Evolutionary conservation across 2,329 filamentous ascomycete genomes (phyloP).

Genomic region (Rhexocercosporidium sp.): DNA sequence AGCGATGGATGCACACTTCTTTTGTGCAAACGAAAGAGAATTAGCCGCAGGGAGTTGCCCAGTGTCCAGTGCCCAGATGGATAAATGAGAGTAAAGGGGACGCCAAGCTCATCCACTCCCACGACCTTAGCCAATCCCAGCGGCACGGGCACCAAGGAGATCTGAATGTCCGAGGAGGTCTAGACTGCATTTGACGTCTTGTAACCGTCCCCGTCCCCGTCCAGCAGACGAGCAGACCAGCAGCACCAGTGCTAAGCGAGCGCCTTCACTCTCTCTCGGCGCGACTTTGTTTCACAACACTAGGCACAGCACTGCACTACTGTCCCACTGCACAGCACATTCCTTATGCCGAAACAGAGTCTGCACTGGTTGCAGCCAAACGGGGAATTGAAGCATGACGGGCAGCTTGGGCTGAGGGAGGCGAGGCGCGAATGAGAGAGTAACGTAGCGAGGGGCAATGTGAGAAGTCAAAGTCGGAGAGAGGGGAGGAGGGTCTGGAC

Average conservation of each 20-base stretch:
- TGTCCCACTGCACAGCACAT: not conserved
- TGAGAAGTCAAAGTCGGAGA: not conserved
- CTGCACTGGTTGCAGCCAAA: not conserved
- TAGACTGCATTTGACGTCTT: constrained; percentile 5
- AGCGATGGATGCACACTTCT: not conserved
- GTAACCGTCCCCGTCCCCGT: no score
- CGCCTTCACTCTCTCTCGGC: no score
- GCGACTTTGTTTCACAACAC: not conserved
- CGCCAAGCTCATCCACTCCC: not conserved
- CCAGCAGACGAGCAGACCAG: no score
- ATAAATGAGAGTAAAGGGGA: no score
- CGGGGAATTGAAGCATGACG: constrained; percentile 1
- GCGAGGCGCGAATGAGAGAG: constrained; percentile 2
- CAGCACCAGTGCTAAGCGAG: constrained; percentile 1
- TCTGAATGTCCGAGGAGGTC: constrained; percentile 3
- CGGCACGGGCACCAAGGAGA: not conserved
- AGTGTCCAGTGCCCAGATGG: no score
- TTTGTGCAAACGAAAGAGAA: not conserved
- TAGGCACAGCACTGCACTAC: no score
- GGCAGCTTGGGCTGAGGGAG: not conserved
- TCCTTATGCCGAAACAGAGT: not conserved
- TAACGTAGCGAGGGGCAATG: not conserved
- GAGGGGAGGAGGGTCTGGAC: no score
- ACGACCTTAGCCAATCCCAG: constrained; percentile 1
- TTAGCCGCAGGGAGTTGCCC: not conserved